Base-by-base conservation (phyloP, 306 rosid genomes). In the Lathyrus oleraceus region DNA sequence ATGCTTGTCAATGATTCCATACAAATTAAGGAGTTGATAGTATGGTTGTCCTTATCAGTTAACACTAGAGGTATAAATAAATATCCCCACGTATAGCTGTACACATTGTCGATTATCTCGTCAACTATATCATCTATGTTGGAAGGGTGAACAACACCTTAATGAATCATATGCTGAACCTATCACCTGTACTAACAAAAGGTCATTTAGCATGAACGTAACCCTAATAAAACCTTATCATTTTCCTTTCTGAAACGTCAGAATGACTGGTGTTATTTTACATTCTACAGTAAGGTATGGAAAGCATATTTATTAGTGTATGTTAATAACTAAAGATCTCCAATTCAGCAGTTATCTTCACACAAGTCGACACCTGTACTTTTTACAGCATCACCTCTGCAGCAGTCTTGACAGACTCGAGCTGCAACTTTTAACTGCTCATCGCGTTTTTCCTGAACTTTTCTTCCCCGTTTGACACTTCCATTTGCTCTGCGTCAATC, bases 401-500 rank as follows among this genome's bases (percentile, higher is more conserved):
- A 65, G 56, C 68, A 69, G 62, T 60, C 76, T 51, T 56, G 48
- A 67, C 16, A 58, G 44, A 61, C 52, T 62, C 40, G 51, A 44
- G 42, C 40, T 79, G 21, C 57, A 30, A 45, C 42, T 40, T 68
- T 75, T 44, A 16, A 69, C 71, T 52, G 57, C 73, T 84, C 64
- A 84, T 25, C 49, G 32, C 48, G 42, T 65, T 40, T 45, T 67
- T 78, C 71, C 71, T 27, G 85, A 78, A 67, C 75, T 73, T 65
- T 72, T 88, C 76, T 82, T 94, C 61, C 78, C 96, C 4, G 62
- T 83, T 65, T 84, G 81, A 28, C 73, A 74, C 78, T 87, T 95
- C 95, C 97, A 95, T 67, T 80, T 83, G 84, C 84, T 79, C 99
- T 95, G 95, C 85, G 74, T 65, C 70, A 36, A n/a, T 32, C 71